A percentile compares a stretch with the other conserved stretches of the same genome.
phyloP scores from a whole-genome alignment of 352 stramenopile species.

The Thalassiosira exigua region DNA sequence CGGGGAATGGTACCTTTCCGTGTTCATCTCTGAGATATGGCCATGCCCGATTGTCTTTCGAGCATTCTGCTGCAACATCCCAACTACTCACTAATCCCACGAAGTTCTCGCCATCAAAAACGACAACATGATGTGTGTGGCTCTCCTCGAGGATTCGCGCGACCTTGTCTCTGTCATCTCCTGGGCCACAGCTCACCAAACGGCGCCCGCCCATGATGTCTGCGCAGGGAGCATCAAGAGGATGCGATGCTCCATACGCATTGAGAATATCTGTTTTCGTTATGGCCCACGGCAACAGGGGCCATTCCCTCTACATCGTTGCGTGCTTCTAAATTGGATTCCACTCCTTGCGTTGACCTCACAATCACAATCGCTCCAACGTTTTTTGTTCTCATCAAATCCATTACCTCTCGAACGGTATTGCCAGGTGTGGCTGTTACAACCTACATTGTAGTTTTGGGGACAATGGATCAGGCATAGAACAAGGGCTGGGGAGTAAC shows the following conservation, averaged over 20 bases:
- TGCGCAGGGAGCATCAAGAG: not conserved
- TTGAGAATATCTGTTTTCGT: constrained; percentile 31
- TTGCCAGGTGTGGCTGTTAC: constrained; percentile 12
- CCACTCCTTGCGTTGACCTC: not conserved
- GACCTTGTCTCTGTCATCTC: constrained; percentile 28
- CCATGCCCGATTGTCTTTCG: constrained; percentile 32
- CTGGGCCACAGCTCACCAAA: constrained; percentile 22
- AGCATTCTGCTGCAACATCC: constrained; percentile 34
- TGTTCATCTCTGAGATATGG: constrained; percentile 19
- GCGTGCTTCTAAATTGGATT: not conserved
- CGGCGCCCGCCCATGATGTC: constrained; percentile 9
- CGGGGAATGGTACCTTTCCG: constrained; percentile 4
- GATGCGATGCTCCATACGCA: constrained; percentile 6
- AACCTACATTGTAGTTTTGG: constrained; percentile 7
- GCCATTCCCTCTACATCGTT: not conserved
- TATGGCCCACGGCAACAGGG: constrained; percentile 16
- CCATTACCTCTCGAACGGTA: constrained; percentile 15
- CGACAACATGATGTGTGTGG: constrained; percentile 36
- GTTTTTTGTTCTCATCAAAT: constrained; percentile 21
- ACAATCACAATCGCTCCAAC: constrained; percentile 29
- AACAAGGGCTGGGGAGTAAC: not conserved
- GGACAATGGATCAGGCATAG: not conserved
- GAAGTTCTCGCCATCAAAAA: constrained; percentile 31
- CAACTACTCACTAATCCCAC: constrained; percentile 31
- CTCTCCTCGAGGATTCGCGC: constrained; percentile 26